Evolutionary conservation across 2,329 filamentous ascomycete genomes (phyloP).

Genomic region (Myriosclerotinia curreyana): DNA sequence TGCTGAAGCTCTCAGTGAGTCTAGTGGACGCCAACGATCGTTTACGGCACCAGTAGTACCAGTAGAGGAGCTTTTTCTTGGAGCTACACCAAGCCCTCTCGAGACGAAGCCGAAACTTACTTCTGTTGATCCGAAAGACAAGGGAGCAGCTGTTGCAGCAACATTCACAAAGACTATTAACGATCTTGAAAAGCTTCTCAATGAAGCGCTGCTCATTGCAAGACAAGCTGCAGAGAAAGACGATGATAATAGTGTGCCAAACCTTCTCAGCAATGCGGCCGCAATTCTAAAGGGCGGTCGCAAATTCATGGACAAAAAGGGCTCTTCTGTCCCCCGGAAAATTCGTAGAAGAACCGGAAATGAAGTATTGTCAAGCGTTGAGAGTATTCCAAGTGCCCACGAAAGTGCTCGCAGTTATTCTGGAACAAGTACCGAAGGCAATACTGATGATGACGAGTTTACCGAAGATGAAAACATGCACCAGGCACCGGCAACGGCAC

Average conservation of each 20-base stretch:
- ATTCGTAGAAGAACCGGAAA: not conserved
- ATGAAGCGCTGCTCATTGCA: conserved; percentile 41
- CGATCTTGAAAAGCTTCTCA: conserved; percentile 40
- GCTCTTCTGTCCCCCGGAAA: not conserved
- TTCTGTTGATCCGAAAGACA: conserved; percentile 19
- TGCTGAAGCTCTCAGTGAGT: conserved; percentile 17
- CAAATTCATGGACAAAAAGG: conserved; percentile 19
- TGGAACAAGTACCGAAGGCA: conserved; percentile 27
- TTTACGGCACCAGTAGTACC: conserved; percentile 24
- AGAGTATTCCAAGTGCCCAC: conserved; percentile 31
- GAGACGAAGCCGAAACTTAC: conserved; percentile 14
- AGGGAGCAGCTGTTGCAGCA: conserved; percentile 28
- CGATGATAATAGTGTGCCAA: conserved; percentile 27
- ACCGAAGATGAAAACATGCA: conserved; percentile 3
- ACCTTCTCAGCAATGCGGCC: conserved; percentile 29
- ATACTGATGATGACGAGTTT: conserved; percentile 23
- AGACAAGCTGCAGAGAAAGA: conserved; percentile 38
- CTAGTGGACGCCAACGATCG: conserved; percentile 21
- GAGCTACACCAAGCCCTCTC: conserved; percentile 19
- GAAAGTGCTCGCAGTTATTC: conserved; percentile 35
- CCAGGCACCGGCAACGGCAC: not conserved
- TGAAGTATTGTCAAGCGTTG: conserved; percentile 24
- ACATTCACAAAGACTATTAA: conserved; percentile 40
- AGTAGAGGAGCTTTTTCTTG: conserved; percentile 26
- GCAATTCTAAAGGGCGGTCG: conserved; percentile 31